Conservation (phyloP, 1,284 basidiomycete genomes). For the Ganoderma sp. region DNA sequence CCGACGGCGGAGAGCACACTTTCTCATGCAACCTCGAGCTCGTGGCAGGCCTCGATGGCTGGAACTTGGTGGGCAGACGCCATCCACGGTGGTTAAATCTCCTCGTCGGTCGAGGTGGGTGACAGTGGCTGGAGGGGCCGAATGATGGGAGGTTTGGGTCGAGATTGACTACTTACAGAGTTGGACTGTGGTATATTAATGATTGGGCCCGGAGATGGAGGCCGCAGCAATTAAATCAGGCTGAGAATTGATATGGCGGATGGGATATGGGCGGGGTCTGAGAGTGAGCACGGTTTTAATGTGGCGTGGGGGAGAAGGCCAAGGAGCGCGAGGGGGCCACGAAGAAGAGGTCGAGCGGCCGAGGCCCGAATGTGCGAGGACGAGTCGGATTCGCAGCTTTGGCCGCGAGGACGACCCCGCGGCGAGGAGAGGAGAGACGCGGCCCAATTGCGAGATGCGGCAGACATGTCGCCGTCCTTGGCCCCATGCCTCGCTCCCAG, state of each 20-base stretch:
- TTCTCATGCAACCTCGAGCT: slow-evolving; percentile 9
- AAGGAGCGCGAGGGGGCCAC: too few relatives aligned
- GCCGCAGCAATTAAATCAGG: slow-evolving; percentile 15
- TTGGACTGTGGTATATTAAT: slow-evolving; percentile 25
- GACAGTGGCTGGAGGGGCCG: slow-evolving; percentile 13
- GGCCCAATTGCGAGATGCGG: slow-evolving; percentile 7
- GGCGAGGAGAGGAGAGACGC: neutral
- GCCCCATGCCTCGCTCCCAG: slow-evolving; percentile 15
- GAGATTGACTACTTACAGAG: slow-evolving; percentile 31
- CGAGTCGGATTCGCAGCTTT: neutral
- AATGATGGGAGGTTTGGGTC: slow-evolving; percentile 18
- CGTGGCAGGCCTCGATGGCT: neutral
- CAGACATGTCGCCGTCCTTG: slow-evolving; percentile 9
- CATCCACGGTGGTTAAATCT: slow-evolving; percentile 9
- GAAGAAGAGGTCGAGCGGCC: neutral
- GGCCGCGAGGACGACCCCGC: neutral
- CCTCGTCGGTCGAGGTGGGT: slow-evolving; percentile 7
- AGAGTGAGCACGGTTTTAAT: neutral
- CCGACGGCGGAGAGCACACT: neutral
- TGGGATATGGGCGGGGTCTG: slow-evolving; percentile 4
- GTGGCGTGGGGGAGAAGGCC: slow-evolving; percentile 1
- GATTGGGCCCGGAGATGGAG: slow-evolving; percentile 10
- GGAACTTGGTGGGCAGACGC: neutral
- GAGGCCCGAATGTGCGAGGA: neutral
- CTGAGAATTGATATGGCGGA: slow-evolving; percentile 16